Evolutionary conservation across 2,329 filamentous ascomycete species (phyloP).

Genomic region (Tolypocladium nubicola): DNA sequence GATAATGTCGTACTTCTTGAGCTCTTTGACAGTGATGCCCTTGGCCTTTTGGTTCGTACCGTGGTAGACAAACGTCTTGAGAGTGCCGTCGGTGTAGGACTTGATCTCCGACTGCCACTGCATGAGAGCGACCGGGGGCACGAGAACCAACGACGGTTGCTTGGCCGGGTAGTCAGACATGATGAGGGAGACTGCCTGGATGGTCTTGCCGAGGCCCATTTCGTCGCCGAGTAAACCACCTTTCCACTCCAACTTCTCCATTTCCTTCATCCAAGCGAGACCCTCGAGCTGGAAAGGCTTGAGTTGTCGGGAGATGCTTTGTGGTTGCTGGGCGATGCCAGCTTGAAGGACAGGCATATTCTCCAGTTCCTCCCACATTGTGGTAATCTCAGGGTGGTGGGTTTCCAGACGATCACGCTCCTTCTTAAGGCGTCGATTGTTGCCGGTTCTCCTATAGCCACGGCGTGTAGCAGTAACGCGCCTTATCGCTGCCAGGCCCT

Average conservation of each 20-base stretch:
- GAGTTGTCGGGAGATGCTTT: conserved; percentile 67
- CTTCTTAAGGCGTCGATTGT: conserved; percentile 17
- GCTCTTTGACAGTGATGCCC: conserved; percentile 58
- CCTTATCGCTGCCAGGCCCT: conserved; percentile 2
- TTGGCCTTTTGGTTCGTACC: conserved; percentile 79
- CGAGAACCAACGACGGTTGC: conserved; percentile 74
- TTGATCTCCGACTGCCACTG: conserved; percentile 83
- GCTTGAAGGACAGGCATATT: conserved; percentile 55
- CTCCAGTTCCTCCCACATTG: conserved; percentile 76
- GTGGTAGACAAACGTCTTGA: conserved; percentile 88
- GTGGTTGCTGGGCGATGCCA: conserved; percentile 39
- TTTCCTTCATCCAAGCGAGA: conserved; percentile 84
- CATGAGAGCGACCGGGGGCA: conserved; percentile 89
- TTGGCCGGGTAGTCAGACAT: conserved; percentile 93
- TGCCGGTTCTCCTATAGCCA: conserved; percentile 18
- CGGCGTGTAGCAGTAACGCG: conserved; percentile 19
- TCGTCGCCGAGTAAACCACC: conserved; percentile 91
- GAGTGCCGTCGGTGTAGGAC: conserved; percentile 72
- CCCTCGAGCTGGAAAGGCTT: conserved; percentile 94
- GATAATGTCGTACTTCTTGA: conserved; percentile 82
- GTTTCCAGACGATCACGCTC: conserved; percentile 60
- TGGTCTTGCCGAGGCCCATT: conserved; percentile 98
- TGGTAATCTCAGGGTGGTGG: conserved; percentile 66
- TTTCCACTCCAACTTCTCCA: conserved; percentile 77
- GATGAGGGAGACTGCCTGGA: conserved; percentile 92